Evolutionary conservation across 2,329 filamentous ascomycete genomes (phyloP).

Genomic region (Xenoacremonium recifei): DNA sequence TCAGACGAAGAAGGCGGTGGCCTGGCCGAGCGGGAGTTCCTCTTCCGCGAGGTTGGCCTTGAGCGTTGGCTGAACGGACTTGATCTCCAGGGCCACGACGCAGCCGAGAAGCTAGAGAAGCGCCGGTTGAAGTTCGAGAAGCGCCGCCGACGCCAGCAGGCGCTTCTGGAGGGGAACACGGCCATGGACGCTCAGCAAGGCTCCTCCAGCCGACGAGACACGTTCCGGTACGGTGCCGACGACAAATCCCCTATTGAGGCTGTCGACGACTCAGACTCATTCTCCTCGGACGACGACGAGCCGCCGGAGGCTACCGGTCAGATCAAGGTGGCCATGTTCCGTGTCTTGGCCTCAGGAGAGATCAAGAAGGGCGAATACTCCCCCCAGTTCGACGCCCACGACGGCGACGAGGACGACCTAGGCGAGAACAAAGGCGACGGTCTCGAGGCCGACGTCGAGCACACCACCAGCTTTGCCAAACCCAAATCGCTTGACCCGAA

Average conservation of each 20-base stretch:
- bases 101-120: conserved; percentile 85
- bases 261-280: conserved; percentile 70
- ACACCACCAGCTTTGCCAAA: conserved; percentile 97
- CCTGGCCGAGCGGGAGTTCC: conserved; percentile 90
- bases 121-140: conserved; percentile 77
- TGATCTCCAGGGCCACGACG: conserved; percentile 90
- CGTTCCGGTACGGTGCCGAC: conserved; percentile 79
- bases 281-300: conserved; percentile 79
- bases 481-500: conserved; percentile 95
- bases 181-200: conserved; percentile 37
- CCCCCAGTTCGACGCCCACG: conserved; percentile 94
- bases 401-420: conserved; percentile 76
- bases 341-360: conserved; percentile 91
- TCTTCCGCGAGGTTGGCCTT: conserved; percentile 94
- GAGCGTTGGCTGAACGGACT: conserved; percentile 96
- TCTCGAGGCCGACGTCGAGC: conserved; percentile 83
- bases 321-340: conserved; percentile 96
- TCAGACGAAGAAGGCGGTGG: conserved; percentile 89
- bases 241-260: conserved; percentile 72
- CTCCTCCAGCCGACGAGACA: conserved; percentile 47
- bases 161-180: conserved; percentile 33
- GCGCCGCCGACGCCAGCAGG: conserved; percentile 63
- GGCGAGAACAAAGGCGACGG: conserved; percentile 51
- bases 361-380: conserved; percentile 98
- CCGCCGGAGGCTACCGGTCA: conserved; percentile 93